A percentile compares a stretch with the other conserved stretches of the same genome.
These are phyloP conservation scores for Polyporus tsugae DNA, from an alignment of 1,284 basidiomycete species.

Conservation along the genomic window DNA sequence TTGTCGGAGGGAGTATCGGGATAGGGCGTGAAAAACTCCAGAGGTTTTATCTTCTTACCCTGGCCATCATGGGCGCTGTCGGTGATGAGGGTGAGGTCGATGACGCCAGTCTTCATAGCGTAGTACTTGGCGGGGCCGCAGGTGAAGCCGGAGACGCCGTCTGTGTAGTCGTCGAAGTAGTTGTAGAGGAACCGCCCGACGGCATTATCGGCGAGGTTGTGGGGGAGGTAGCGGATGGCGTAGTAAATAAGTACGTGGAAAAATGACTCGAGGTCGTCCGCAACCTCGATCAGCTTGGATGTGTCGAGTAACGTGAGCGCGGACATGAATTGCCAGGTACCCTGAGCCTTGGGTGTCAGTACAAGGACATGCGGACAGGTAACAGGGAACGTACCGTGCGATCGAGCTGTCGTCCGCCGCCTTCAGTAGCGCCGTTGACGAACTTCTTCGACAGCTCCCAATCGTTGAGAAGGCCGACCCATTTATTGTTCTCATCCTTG, in stretches of 20 bases:
- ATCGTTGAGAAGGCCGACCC: conserved; percentile 12
- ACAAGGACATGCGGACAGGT: not conserved
- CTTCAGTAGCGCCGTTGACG: too few relatives aligned
- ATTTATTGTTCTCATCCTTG: not conserved
- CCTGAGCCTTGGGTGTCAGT: not conserved
- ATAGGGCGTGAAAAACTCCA: too few relatives aligned
- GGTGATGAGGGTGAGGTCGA: not conserved
- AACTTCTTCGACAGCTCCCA: conserved; percentile 27
- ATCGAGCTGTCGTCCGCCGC: conserved; percentile 14
- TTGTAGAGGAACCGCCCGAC: conserved; percentile 12
- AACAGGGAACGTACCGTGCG: conserved; percentile 6
- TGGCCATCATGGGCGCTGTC: not conserved
- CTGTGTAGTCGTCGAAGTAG: conserved; percentile 21
- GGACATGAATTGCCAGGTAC: conserved; percentile 29
- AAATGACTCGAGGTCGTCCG: conserved; percentile 28
- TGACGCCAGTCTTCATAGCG: not conserved
- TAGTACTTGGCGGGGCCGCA: not conserved
- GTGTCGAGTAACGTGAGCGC: too few relatives aligned
- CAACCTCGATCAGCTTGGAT: conserved; percentile 4
- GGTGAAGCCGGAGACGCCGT: not conserved
- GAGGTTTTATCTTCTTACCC: too few relatives aligned
- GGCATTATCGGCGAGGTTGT: conserved; percentile 5
- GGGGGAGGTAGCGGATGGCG: conserved; percentile 15
- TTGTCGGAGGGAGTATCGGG: not conserved
- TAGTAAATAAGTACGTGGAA: conserved; percentile 24